Percentiles rank a stretch among this genome's conserved stretches.
Conservation (phyloP, 1,284 basidiomycete species). For the Leccinum pseudoinsigne region DNA sequence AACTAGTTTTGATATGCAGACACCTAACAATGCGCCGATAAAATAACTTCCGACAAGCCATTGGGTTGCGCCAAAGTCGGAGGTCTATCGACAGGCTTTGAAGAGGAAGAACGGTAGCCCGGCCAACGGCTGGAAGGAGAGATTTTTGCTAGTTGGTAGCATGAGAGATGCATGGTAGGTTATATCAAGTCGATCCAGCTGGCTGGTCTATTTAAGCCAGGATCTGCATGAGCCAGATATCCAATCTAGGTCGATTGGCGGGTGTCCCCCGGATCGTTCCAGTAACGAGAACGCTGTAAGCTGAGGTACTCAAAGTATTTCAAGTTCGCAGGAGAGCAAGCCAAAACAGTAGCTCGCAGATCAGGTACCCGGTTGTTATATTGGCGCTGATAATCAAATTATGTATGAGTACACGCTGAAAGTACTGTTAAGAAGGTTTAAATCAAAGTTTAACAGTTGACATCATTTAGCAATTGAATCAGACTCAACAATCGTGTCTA, state of each 20-base stretch:
- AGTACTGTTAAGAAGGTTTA: background rate
- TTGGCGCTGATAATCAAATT: conserved; percentile 1
- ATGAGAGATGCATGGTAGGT: background rate
- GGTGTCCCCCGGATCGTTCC: background rate
- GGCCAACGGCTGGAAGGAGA: conserved; percentile 10
- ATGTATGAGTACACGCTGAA: background rate
- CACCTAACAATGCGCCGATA: conserved; percentile 14
- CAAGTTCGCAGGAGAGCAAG: background rate
- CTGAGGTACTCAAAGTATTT: background rate
- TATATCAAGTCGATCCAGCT: background rate
- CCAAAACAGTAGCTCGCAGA: background rate
- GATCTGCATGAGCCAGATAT: background rate
- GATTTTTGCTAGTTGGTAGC: background rate
- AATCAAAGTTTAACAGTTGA: background rate
- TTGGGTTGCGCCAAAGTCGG: conserved; percentile 53
- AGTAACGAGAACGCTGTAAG: background rate
- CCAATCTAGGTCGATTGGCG: background rate
- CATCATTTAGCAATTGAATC: background rate
- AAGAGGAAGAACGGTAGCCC: conserved; percentile 13
- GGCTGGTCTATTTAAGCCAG: background rate
- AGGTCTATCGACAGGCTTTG: conserved; percentile 48
- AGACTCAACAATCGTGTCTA: background rate
- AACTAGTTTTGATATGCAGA: conserved; percentile 49
- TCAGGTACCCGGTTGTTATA: background rate
- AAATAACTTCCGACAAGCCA: conserved; percentile 42